These are phyloP conservation scores for Guyanaporus albipodus DNA, from an alignment of 768 basidiomycete species.

Conservation along the genomic window DNA sequence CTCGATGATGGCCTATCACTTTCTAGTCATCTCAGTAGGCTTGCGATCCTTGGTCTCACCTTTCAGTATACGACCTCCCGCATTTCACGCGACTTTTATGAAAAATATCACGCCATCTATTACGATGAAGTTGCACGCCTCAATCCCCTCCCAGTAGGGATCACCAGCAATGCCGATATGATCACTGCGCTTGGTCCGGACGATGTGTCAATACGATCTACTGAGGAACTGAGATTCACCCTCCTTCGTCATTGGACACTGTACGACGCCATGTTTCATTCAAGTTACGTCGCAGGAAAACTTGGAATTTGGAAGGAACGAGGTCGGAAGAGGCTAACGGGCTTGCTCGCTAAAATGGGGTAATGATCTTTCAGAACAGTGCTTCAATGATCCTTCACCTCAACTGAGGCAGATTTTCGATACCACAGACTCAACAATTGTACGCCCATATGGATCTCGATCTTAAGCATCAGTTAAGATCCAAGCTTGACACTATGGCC, in stretches of 20 bases:
- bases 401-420: conserved; percentile 69
- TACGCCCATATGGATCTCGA: conserved; percentile 97
- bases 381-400: conserved; percentile 6
- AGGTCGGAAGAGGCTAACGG: conserved; percentile 84
- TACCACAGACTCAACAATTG: conserved; percentile 89
- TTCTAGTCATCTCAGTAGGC: conserved; percentile 44
- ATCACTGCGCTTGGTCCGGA: conserved; percentile 67
- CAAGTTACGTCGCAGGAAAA: conserved; percentile 91
- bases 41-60: conserved; percentile 90
- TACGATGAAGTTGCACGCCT: conserved; percentile 91
- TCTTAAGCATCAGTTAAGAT: conserved; percentile 73
- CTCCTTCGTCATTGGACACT: conserved; percentile 97
- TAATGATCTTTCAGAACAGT: conserved; percentile 34
- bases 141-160: conserved; percentile 56
- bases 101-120: conserved; percentile 74
- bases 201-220: conserved; percentile 75
- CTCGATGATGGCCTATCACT: neutral
- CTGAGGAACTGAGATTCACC: conserved; percentile 91
- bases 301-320: conserved; percentile 96
- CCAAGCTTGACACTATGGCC: conserved; percentile 83
- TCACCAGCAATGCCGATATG: conserved; percentile 36
- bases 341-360: conserved; percentile 98
- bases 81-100: conserved; percentile 85
- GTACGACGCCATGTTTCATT: conserved; percentile 98
- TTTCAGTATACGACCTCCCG: conserved; percentile 86